Conservation (phyloP, 2,329 filamentous ascomycete genomes). For the Xylariales sp. region DNA sequence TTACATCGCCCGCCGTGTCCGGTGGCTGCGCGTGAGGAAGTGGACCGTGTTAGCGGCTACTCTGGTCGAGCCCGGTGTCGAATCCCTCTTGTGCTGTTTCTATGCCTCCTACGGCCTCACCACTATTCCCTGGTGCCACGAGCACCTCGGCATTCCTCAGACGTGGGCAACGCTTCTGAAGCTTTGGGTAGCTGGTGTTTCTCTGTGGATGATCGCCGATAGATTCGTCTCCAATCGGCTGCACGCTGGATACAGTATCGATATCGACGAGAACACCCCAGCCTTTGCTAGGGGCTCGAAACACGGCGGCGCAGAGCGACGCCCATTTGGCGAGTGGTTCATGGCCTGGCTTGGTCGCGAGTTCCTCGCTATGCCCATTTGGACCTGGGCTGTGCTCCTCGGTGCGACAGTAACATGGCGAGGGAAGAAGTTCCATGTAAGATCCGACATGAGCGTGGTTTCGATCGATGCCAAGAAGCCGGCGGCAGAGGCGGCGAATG, state of each 20-base stretch:
- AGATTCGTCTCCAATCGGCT: constrained; percentile 68
- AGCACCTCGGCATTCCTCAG: constrained; percentile 46
- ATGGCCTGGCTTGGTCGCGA: constrained; percentile 83
- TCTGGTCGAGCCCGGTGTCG: constrained; percentile 86
- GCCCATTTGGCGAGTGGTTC: constrained; percentile 68
- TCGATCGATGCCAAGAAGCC: constrained; percentile 26
- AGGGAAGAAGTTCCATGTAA: constrained; percentile 75
- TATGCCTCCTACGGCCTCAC: constrained; percentile 79
- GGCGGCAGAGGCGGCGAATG: neutral
- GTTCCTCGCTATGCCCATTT: constrained; percentile 78
- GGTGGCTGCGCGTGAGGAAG: constrained; percentile 91
- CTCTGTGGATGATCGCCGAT: constrained; percentile 71
- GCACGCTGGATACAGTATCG: constrained; percentile 68
- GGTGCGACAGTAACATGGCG: constrained; percentile 86
- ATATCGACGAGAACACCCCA: constrained; percentile 69
- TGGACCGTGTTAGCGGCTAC: constrained; percentile 90
- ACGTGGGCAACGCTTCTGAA: constrained; percentile 64
- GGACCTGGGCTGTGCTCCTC: constrained; percentile 85
- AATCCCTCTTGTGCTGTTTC: constrained; percentile 77
- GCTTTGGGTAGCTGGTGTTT: constrained; percentile 63
- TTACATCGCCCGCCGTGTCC: constrained; percentile 75
- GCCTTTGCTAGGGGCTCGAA: constrained; percentile 57
- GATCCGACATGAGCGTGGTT: constrained; percentile 76
- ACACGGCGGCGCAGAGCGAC: constrained; percentile 36
- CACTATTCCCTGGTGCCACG: constrained; percentile 61